A percentile compares a stretch with the other conserved stretches of the same genome.
phyloP scores from a whole-genome alignment of 1,284 basidiomycete species.

The Cystobasidium pallidum region DNA sequence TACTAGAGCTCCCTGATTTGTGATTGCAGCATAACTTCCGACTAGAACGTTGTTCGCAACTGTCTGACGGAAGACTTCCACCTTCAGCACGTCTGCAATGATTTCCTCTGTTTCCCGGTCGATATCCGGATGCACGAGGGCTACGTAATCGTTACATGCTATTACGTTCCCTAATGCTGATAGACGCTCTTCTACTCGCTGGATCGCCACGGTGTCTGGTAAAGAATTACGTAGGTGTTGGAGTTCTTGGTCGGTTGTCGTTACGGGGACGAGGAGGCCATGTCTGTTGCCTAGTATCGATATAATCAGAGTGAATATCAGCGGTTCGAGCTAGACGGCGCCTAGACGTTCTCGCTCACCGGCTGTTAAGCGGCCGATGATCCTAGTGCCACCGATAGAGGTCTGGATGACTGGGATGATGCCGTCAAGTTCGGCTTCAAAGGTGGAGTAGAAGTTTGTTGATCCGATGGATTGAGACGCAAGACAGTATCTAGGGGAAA shows the following conservation, averaged over 20 bases:
- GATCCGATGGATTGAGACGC: slow-evolving; percentile 66
- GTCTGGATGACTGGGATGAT: slow-evolving; percentile 97
- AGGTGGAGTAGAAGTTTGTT: slow-evolving; percentile 97
- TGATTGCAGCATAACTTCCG: slow-evolving; percentile 90
- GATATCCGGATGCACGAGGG: slow-evolving; percentile 94
- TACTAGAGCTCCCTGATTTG: slow-evolving; percentile 95
- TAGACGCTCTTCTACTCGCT: slow-evolving; percentile 93
- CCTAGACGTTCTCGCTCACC: slow-evolving; percentile 60
- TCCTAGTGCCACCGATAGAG: slow-evolving; percentile 91
- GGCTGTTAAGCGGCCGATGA: slow-evolving; percentile 89
- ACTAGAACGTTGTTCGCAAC: slow-evolving; percentile 96
- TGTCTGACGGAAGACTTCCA: slow-evolving; percentile 98
- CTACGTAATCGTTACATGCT: slow-evolving; percentile 97
- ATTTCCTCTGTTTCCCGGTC: slow-evolving; percentile 99
- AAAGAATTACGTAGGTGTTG: slow-evolving; percentile 97
- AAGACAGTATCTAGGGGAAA: slow-evolving; percentile 78
- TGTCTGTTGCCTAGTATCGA: slow-evolving; percentile 76
- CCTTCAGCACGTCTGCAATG: slow-evolving; percentile 97
- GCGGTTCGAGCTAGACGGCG: not conserved
- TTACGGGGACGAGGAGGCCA: slow-evolving; percentile 91
- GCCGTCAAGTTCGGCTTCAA: slow-evolving; percentile 91
- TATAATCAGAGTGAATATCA: not conserved
- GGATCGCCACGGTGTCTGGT: slow-evolving; percentile 87
- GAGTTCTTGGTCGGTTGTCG: slow-evolving; percentile 96
- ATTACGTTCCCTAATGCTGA: slow-evolving; percentile 98